phyloP scores from a whole-genome alignment of 441 rosid species.

The Aleurites moluccanus region DNA sequence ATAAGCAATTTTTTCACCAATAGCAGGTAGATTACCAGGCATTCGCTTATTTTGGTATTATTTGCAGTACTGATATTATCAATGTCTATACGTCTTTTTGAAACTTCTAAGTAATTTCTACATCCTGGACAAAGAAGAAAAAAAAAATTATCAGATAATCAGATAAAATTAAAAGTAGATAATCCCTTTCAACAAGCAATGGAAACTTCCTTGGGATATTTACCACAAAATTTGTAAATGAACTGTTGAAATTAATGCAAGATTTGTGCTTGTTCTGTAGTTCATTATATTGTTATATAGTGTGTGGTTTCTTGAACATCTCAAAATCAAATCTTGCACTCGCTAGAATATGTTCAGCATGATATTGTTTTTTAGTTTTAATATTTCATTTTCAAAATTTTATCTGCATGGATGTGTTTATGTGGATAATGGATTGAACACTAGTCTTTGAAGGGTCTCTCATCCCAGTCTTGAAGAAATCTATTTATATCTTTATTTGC shows the following conservation, averaged over 20 bases:
- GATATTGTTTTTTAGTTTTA: neutral
- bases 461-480: neutral
- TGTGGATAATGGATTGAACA: neutral
- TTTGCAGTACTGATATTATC: neutral
- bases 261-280: neutral
- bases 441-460: neutral
- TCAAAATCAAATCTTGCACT: neutral
- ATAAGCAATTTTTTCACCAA: too few relatives aligned
- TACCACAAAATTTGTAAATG: neutral
- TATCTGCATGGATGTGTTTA: neutral
- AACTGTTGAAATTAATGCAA: neutral
- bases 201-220: neutral
- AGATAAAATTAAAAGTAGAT: neutral
- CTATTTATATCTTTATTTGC: neutral
- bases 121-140: too few relatives aligned
- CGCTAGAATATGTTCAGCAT: neutral
- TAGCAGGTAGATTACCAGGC: too few relatives aligned
- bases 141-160: too few relatives aligned
- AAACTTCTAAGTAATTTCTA: slow-evolving; percentile 21
- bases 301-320: neutral
- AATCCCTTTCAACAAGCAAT: neutral
- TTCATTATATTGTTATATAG: neutral
- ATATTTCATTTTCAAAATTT: neutral
- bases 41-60: neutral
- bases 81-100: neutral